These are phyloP conservation scores for Cladosporium sp. DNA, from an alignment of 2,329 filamentous ascomycete species.

Conservation along the genomic window DNA sequence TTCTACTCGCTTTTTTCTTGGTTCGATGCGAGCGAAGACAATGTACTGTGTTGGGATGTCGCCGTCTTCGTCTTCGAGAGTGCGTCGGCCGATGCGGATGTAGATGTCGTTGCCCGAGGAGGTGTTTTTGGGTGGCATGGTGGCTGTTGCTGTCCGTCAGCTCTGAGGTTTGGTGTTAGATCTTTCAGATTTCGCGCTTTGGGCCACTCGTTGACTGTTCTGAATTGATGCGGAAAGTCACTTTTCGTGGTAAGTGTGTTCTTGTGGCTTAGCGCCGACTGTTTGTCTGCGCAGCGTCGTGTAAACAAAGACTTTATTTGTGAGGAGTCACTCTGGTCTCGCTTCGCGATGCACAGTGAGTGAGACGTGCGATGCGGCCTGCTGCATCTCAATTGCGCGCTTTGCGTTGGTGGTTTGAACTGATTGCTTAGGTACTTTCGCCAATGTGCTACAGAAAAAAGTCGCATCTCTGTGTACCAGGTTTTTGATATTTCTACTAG, in stretches of 20 bases:
- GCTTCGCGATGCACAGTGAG: neutral
- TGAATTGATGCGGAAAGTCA: neutral
- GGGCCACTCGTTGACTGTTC: neutral
- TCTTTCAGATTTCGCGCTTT: neutral
- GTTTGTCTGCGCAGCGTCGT: neutral
- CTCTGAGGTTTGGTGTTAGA: no score
- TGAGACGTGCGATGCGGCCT: neutral
- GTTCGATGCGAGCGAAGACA: conserved; percentile 17
- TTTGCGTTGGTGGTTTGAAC: neutral
- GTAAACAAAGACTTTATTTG: conserved; percentile 1
- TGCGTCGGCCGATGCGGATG: conserved; percentile 19
- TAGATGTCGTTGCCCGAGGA: neutral
- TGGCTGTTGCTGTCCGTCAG: no score
- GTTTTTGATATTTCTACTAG: neutral
- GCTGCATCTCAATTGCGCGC: neutral
- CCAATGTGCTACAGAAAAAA: neutral
- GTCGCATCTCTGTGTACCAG: neutral
- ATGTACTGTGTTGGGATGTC: conserved; percentile 12
- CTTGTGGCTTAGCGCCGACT: neutral
- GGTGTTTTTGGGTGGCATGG: neutral
- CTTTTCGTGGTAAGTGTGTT: neutral
- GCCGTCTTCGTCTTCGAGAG: conserved; percentile 3
- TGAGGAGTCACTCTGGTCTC: neutral
- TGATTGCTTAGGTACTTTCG: neutral
- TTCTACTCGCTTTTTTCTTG: neutral